phyloP scores from a whole-genome alignment of 2,329 filamentous ascomycete genomes.

The Neonectria ditissima region DNA sequence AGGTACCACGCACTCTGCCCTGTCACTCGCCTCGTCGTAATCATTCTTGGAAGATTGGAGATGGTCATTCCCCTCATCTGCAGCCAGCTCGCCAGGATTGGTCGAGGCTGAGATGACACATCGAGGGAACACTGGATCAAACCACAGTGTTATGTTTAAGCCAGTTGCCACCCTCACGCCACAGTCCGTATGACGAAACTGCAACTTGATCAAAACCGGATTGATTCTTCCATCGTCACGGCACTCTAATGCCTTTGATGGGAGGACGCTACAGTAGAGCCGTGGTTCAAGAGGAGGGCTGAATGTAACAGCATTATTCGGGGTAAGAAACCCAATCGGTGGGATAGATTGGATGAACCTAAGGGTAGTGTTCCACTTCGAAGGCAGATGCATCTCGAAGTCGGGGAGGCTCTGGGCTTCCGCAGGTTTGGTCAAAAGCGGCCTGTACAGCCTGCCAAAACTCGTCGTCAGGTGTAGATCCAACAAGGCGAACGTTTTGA shows the following conservation, averaged over 20 bases:
- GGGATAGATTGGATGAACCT: background rate
- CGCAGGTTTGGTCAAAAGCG: background rate
- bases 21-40: background rate
- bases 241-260: background rate
- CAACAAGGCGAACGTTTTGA: background rate
- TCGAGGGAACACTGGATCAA: background rate
- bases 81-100: background rate
- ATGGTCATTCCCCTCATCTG: background rate
- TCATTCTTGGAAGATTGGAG: background rate
- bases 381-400: background rate
- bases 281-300: background rate
- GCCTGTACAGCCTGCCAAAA: background rate
- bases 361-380: background rate
- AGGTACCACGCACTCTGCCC: background rate
- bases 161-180: background rate
- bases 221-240: background rate
- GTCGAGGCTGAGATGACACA: background rate
- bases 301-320: background rate
- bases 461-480: background rate
- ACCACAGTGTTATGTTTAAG: background rate
- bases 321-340: background rate
- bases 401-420: background rate
- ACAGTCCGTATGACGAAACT: background rate
- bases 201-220: background rate
- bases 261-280: background rate